Evolutionary conservation across 2,329 filamentous ascomycete species (phyloP).

Genomic region (Pseudocercospora fuligena): DNA sequence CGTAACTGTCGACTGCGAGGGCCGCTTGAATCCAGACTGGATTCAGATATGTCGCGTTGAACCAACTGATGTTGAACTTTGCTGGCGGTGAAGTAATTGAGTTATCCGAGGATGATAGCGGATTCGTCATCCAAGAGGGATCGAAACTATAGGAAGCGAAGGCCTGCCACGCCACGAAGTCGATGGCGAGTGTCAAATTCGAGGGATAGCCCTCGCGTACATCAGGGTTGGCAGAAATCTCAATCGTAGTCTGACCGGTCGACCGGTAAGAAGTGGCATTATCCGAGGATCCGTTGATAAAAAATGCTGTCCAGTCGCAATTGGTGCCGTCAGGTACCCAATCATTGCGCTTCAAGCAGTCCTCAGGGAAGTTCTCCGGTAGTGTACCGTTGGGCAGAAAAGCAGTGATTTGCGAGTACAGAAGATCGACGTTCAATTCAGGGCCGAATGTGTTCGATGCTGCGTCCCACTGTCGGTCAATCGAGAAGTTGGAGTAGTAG

Average conservation of each 20-base stretch:
- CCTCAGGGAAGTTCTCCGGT: conserved; percentile 10
- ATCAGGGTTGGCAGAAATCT: conserved; percentile 7
- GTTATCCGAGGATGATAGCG: conserved; percentile 3
- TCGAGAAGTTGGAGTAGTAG: conserved; percentile 20
- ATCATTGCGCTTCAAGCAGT: conserved; percentile 12
- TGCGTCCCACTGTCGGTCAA: conserved; percentile 14
- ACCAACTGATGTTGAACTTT: background rate
- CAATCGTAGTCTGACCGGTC: conserved; percentile 19
- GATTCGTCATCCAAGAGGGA: conserved; percentile 26
- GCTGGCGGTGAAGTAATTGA: background rate
- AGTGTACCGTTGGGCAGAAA: conserved; percentile 25
- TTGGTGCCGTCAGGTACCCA: background rate
- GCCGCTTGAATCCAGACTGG: conserved; percentile 38
- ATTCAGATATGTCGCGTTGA: conserved; percentile 20
- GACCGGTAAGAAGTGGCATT: conserved; percentile 9
- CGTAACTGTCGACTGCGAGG: conserved; percentile 30
- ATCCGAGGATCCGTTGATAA: background rate
- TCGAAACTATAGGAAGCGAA: conserved; percentile 34
- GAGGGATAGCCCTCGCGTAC: background rate
- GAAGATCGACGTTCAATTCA: conserved; percentile 19
- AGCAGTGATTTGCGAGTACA: conserved; percentile 28
- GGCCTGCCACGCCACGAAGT: conserved; percentile 22
- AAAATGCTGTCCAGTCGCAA: conserved; percentile 27
- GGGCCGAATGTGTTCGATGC: conserved; percentile 2
- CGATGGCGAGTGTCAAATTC: conserved; percentile 14